Evolutionary conservation across 2,329 filamentous ascomycete species (phyloP).

Genomic region (Apiospora aurea): DNA sequence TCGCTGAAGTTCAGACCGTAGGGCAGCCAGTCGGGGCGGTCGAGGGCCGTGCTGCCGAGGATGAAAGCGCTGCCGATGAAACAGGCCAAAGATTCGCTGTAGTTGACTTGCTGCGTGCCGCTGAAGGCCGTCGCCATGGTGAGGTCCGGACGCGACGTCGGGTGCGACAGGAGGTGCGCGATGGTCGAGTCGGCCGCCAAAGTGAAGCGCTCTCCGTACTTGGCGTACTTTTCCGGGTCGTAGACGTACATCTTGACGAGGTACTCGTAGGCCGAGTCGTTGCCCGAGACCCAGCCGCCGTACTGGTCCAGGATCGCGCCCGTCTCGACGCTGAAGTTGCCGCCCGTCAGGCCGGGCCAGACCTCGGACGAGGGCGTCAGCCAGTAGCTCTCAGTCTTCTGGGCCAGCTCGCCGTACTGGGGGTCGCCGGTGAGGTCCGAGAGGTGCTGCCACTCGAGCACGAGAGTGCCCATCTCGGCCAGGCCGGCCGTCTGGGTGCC

Average conservation of each 20-base stretch:
- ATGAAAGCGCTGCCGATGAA: conserved; percentile 76
- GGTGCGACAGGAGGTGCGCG: conserved; percentile 69
- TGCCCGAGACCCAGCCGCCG: conserved; percentile 40
- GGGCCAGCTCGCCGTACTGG: conserved; percentile 58
- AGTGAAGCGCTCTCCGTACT: conserved; percentile 47
- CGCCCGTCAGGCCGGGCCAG: conserved; percentile 68
- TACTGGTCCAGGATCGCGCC: conserved; percentile 23
- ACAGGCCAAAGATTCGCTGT: conserved; percentile 68
- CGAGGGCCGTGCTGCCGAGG: conserved; percentile 69
- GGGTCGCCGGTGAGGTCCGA: conserved; percentile 75
- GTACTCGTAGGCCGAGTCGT: conserved; percentile 58
- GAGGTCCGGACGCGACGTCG: conserved; percentile 56
- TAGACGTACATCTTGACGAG: conserved; percentile 71
- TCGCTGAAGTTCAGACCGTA: conserved; percentile 65
- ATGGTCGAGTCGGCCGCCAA: conserved; percentile 64
- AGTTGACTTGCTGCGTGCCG: conserved; percentile 38
- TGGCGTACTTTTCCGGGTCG: conserved; percentile 60
- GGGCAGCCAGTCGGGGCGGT: conserved; percentile 59
- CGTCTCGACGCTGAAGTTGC: conserved; percentile 39
- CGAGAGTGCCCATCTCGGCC: conserved; percentile 17
- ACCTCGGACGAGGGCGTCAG: conserved; percentile 75
- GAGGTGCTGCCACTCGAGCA: conserved; percentile 44
- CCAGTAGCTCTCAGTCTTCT: conserved; percentile 24
- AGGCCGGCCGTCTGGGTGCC: conserved; percentile 16
- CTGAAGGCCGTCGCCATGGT: conserved; percentile 36